Percentiles rank a stretch among this genome's conserved stretches.
Conservation (phyloP, 225 moss, liverwort and hornwort genomes). For the Climacium dendroides region DNA sequence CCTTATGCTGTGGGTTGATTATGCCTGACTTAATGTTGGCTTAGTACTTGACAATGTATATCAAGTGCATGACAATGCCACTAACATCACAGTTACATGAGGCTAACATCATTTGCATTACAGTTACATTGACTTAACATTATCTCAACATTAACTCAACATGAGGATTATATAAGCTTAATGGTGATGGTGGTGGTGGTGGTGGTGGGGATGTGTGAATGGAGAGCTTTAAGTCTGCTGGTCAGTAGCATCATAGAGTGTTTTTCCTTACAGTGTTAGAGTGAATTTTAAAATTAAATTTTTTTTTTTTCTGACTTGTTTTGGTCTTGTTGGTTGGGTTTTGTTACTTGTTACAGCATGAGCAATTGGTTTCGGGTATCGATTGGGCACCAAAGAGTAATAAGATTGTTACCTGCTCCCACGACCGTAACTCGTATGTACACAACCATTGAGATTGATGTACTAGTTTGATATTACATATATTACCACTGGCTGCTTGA, state of each 20-base stretch:
- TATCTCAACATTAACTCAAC: neutral
- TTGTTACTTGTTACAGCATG: slow-evolving; percentile 57
- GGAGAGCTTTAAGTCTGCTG: neutral
- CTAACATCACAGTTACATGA: neutral
- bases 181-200: neutral
- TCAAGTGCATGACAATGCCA: neutral
- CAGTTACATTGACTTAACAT: neutral
- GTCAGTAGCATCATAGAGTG: neutral
- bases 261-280: neutral
- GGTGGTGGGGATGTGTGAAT: neutral
- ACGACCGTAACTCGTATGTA: slow-evolving; percentile 97
- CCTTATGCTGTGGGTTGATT: neutral
- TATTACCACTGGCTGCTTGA: neutral
- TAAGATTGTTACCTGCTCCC: slow-evolving; percentile 96
- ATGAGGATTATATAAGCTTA: neutral
- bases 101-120: neutral
- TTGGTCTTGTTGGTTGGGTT: neutral
- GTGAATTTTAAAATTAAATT: neutral
- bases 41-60: neutral
- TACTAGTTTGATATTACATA: neutral
- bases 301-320: neutral
- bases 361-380: slow-evolving; percentile 90
- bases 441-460: neutral
- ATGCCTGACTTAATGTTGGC: neutral
- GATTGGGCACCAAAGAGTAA: slow-evolving; percentile 96